Evolutionary conservation across 257 asterid genomes (phyloP), one percentile per base, ranked within the genome.

Genomic region (Petunia axillaris): DNA sequence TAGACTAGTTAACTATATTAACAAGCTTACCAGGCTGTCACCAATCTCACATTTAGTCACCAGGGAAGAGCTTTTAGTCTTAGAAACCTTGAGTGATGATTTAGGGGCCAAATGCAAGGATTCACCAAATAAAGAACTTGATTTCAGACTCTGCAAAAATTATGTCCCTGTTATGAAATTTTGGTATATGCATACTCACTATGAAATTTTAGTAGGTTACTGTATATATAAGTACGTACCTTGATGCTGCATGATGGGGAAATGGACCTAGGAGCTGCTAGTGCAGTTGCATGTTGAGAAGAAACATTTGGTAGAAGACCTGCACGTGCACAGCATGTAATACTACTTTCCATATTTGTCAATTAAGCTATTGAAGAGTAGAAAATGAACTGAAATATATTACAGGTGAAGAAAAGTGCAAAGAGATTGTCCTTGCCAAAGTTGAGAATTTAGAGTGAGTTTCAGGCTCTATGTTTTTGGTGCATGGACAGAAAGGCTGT

Each of bases 1-100:
- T 15, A 48, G 16, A 70, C 46, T 71, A 5, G 41, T 36, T 76
- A 64, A 73, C 6, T 15, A 16, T 43, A 73, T 63, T 75, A 77
- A 54, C 54, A 15, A 55, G 82, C 97, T 88, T 80, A 93, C 99
- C 89, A 95, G 80, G 83, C 99, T 95, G 84, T 95, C 99, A 6
- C 99, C 99, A 77, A 95, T 82, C 88, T 95, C 98, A 80, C 97
- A 94, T 86, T 91, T 95, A 0, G 96, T 90, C 76, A 87, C 89
- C 1, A 87, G 86, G 50, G 93, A 73, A 10, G 97, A 82, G 35
- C 41, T 90, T 86, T 87, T 93, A 9, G 89, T 81, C 84, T 65
- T 88, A 4, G 89, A 83, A 39, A 79, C 88, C 82, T 82, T 90
- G 36, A 81, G 70, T 10, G 91, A 92, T 37, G 97, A 88, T 89